Conservation (phyloP, 305 asterid species). For the Fraxinus latifolia region DNA sequence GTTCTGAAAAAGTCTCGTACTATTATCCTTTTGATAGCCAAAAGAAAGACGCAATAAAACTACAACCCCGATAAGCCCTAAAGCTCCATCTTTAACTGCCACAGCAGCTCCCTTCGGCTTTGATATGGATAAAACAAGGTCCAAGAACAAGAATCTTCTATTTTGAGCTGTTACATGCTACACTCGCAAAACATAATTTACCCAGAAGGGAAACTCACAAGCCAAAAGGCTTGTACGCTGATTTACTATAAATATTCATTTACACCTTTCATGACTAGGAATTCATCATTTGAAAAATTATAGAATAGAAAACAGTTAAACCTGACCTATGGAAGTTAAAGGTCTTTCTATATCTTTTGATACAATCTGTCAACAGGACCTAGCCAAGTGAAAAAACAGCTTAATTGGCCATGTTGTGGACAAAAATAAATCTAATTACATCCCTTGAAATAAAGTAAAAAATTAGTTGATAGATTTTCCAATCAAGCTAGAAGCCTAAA, state of each 20-base stretch:
- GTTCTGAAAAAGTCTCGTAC: neutral
- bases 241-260: too few species aligned
- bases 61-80: neutral
- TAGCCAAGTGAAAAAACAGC: neutral
- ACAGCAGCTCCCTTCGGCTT: neutral
- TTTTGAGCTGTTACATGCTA: neutral
- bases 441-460: neutral
- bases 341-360: neutral
- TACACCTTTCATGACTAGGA: neutral
- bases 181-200: neutral
- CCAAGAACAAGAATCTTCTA: too few species aligned
- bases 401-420: neutral
- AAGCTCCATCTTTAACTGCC: neutral
- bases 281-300: neutral
- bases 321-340: neutral
- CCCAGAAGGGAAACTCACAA: neutral
- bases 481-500: too few species aligned
- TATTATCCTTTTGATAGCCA: neutral
- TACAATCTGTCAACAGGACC: neutral
- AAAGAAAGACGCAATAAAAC: neutral
- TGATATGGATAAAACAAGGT: too few species aligned
- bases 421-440: neutral
- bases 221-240: neutral
- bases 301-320: neutral
- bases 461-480: neutral